Evolutionary conservation across 805 yeast genomes (phyloP), one percentile per base, ranked within the genome.

Genomic region (Lipomyces chichibuensis): DNA sequence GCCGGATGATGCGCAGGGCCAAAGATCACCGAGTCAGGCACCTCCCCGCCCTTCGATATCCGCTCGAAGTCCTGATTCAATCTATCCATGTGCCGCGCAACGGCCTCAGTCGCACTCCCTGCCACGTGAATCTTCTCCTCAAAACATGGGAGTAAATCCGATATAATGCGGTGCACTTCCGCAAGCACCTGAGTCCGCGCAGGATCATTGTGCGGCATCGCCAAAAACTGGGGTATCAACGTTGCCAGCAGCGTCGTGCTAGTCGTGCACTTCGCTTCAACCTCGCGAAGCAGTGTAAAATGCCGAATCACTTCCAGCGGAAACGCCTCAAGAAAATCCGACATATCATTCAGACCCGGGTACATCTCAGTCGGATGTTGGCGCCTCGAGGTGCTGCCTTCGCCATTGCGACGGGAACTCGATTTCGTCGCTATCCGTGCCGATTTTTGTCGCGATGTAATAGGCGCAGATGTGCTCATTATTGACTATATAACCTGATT

Each of bases 51-150:
- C 65, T 84, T 80, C 58, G 89, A 79, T 32, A 94, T 89, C 59
- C 88, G 81, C 59, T 89, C 90, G 80, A 86, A 93, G 75, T 91
- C 96, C 72, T 89, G 86, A 75, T 93, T 90, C 70, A 95, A 83
- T 61, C 98, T 82, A 61, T 82, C 83, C 64, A 91, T 79, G 74
- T 91, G 90, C 66, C 88, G 86, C 37, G 83, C 80, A 57, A 92
- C 83, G 13, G 88, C 84, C 73, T 93, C 98, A 37, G 91, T 84
- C 27, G 98, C 97, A 52, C 91, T 88, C 1, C 94, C 88, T 3
- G 98, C 94, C 54, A 95, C 97, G 77, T 94, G 98, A 96, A 95
- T 92, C 78, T 95, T 95, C 77, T 95, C 98, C 76, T 94, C 98
- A 64, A 94, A 79, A 69, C 97, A 91, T 0, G 98, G 98, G 81